phyloP scores from a whole-genome alignment of 1,284 basidiomycete species.

The Lentinula novae-zelandiae region DNA sequence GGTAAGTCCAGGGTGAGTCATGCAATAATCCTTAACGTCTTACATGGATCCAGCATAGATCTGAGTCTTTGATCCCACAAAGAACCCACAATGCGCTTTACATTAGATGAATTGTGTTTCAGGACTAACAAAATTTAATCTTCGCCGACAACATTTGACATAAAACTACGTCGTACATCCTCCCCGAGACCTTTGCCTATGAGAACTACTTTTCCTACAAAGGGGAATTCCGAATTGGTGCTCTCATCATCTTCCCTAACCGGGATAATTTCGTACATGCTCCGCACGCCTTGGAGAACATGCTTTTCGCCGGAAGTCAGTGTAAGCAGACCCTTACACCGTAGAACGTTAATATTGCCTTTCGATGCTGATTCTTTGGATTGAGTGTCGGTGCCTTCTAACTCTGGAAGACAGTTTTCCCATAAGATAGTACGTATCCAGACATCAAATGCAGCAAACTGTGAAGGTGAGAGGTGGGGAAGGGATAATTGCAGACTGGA shows the following conservation, averaged over 20 bases:
- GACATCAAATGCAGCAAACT: slow-evolving; percentile 56
- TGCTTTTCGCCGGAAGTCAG: slow-evolving; percentile 51
- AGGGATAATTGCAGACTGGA: slow-evolving; percentile 69
- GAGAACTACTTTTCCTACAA: slow-evolving; percentile 77
- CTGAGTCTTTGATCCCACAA: too few relatives aligned
- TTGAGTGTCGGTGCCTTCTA: slow-evolving; percentile 6
- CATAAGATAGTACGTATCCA: slow-evolving; percentile 81
- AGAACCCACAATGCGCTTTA: too few relatives aligned
- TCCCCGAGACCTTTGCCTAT: slow-evolving; percentile 78
- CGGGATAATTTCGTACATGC: slow-evolving; percentile 74
- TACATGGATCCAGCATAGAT: too few relatives aligned
- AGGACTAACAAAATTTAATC: too few relatives aligned
- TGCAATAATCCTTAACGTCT: too few relatives aligned
- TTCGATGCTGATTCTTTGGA: not conserved
- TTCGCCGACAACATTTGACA: not conserved
- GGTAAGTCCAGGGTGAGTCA: too few relatives aligned
- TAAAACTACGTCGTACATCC: slow-evolving; percentile 47
- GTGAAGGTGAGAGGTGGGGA: slow-evolving; percentile 47
- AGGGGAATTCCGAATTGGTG: slow-evolving; percentile 36
- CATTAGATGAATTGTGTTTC: too few relatives aligned
- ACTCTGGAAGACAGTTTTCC: slow-evolving; percentile 52
- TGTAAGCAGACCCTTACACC: slow-evolving; percentile 80
- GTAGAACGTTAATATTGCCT: slow-evolving; percentile 55
- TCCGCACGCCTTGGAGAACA: slow-evolving; percentile 84
- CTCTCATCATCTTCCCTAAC: slow-evolving; percentile 34